Base-by-base conservation (phyloP, 1,284 basidiomycete genomes). In the Sphaerobolus stellatus region DNA sequence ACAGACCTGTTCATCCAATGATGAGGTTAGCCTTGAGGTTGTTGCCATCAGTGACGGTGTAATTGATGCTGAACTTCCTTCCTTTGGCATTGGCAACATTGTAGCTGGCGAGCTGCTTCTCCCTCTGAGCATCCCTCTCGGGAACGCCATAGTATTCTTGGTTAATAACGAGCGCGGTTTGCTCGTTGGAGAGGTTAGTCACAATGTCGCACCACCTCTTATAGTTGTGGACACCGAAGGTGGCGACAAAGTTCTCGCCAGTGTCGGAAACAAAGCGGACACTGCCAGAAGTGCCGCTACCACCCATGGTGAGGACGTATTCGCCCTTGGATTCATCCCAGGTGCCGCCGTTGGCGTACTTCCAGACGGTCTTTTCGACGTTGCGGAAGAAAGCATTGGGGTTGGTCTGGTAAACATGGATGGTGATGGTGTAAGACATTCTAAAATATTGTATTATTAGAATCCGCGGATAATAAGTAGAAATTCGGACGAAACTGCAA, bases 201-300 rank as follows among this genome's bases (percentile, higher is more conserved):
- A 71, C 64, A 50, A 74, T 62, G 57, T 75, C 74, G 54, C 67
- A 61, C 74, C 75, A 76, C 20, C 68, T 63, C 56, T 65, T 66
- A 61, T 68, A 68, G 65, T 73, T 71, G 65, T 77, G 71, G 22
- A 76, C 66, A 1, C 76, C 75, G 20, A 75, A 20, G 8, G 66
- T 63, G 53, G 72, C 57, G 48, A 71, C 53, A 62, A 72, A 69
- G 18, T 46, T 57, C 34, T 73, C 72, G 56, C 64, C 64, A 11
- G 50, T 58, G 41, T 66, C 60, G n/a, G 61, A 56, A 27, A 52
- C 20, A 60, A 76, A 68, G 55, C 71, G 72, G 16, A 76, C 45
- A 8, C 64, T 61, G 8, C 75, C 73, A 20, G 69, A 76, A 0
- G 71, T 74, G 22, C 72, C 75, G 52, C 71, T 74, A 1, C 62